A percentile compares a stretch with the other conserved stretches of the same genome.
Evolutionary conservation across 2,329 filamentous ascomycete species (phyloP).

Genomic region (Trichoderma polysporum): DNA sequence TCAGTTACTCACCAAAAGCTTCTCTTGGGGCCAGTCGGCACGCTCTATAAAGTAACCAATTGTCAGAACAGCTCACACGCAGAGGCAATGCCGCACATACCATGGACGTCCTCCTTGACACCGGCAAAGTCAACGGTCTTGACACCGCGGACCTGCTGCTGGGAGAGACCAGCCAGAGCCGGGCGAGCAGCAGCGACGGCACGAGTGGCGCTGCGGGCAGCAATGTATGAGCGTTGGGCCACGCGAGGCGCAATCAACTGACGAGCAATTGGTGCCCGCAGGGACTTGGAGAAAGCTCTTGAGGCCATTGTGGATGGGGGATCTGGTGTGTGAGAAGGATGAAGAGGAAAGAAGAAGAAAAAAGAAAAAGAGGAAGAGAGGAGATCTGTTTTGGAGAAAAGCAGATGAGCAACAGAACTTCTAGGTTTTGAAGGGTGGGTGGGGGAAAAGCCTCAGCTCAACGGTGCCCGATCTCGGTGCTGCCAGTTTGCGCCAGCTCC

Average conservation of each 20-base stretch:
- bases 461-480: constrained; percentile 18
- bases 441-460: constrained; percentile 16
- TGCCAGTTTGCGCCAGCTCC: not conserved
- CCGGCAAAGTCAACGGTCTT: constrained; percentile 99
- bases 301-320: constrained; percentile 65
- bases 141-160: constrained; percentile 81
- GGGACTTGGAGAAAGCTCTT: constrained; percentile 67
- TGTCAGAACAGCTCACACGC: not conserved
- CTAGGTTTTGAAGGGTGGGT: constrained; percentile 21
- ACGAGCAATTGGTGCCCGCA: constrained; percentile 62
- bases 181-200: constrained; percentile 54
- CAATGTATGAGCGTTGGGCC: constrained; percentile 63
- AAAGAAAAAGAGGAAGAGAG: constrained; percentile 4
- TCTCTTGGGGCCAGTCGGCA: constrained; percentile 97
- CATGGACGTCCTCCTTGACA: constrained; percentile 90
- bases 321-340: constrained; percentile 26
- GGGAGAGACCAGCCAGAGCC: constrained; percentile 46
- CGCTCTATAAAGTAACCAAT: constrained; percentile 63
- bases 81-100: constrained; percentile 47
- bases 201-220: constrained; percentile 56
- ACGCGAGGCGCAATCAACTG: constrained; percentile 61
- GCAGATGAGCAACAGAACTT: constrained; percentile 17
- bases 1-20: constrained; percentile 76
- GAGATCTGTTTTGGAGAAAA: not conserved
- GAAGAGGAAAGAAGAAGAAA: not conserved